Percentiles rank a stretch among this genome's conserved stretches.
These are phyloP conservation scores for Fereydounia khargensis DNA, from an alignment of 1,284 basidiomycete genomes.

Conservation along the genomic window DNA sequence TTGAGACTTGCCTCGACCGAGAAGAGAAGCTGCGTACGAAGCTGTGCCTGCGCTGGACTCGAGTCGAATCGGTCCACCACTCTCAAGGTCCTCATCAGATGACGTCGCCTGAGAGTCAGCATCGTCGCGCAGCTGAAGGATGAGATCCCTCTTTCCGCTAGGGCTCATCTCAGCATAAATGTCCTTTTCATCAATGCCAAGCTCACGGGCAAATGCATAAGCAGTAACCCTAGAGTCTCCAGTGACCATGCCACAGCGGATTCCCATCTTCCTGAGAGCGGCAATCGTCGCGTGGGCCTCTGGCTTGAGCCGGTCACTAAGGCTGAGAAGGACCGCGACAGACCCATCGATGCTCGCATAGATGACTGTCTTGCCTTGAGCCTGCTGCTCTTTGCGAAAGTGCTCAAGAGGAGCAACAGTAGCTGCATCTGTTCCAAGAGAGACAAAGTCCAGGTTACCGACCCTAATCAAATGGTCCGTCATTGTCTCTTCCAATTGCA, in stretches of 20 bases:
- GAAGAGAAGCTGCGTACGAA: constrained; percentile 5
- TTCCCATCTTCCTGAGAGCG: constrained; percentile 43
- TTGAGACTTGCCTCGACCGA: constrained; percentile 8
- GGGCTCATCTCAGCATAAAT: constrained; percentile 53
- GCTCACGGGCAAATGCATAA: constrained; percentile 37
- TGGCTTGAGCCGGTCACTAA: constrained; percentile 51
- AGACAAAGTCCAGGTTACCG: constrained; percentile 38
- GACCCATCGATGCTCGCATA: constrained; percentile 44
- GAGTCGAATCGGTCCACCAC: not conserved
- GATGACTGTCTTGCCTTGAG: constrained; percentile 43
- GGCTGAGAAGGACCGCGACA: constrained; percentile 34
- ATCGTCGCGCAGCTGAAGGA: constrained; percentile 58
- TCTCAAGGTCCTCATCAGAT: constrained; percentile 11
- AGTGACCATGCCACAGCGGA: constrained; percentile 50
- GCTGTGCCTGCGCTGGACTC: constrained; percentile 1
- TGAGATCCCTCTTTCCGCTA: constrained; percentile 46
- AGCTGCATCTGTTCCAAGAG: constrained; percentile 3
- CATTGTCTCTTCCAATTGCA: constrained; percentile 30
- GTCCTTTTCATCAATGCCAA: constrained; percentile 41
- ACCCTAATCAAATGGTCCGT: constrained; percentile 35
- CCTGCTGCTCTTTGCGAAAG: constrained; percentile 30
- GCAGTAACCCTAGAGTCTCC: constrained; percentile 50
- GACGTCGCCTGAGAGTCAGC: too few relatives aligned
- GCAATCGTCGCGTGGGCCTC: constrained; percentile 41
- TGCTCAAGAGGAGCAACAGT: constrained; percentile 4